These are phyloP conservation scores for Chenopodium berlandieri DNA, from an alignment of 148 eudicot genomes.

Conservation along the genomic window DNA sequence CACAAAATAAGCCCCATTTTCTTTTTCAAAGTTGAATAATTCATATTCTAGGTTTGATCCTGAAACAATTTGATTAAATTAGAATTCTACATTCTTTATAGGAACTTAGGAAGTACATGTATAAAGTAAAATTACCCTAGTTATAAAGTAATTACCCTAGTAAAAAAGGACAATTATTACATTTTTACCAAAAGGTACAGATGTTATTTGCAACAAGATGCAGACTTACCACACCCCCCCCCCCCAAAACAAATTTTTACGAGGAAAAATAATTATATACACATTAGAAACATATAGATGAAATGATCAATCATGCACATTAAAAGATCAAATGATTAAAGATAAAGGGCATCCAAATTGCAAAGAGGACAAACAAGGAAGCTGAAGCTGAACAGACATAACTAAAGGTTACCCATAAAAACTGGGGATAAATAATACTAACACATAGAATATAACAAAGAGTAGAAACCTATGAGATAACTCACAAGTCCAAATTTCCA, in stretches of 20 bases:
- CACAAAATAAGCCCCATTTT: not conserved
- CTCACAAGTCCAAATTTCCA: constrained; percentile 93
- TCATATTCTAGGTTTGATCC: not conserved
- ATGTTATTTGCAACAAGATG: not conserved
- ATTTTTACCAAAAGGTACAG: not conserved
- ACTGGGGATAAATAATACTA: constrained; percentile 16
- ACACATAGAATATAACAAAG: constrained; percentile 19
- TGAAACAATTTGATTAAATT: not conserved
- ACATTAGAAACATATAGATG: not conserved
- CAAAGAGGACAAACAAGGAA: not conserved
- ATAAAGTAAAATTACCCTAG: not conserved
- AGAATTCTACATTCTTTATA: not conserved
- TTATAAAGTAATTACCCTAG: no score
- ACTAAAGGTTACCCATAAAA: not conserved
- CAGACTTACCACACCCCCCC: not conserved
- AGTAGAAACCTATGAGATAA: constrained; percentile 79
- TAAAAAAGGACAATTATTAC: not conserved
- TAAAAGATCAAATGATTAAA: not conserved
- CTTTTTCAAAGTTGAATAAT: not conserved
- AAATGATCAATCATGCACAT: not conserved
- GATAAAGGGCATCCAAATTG: no score
- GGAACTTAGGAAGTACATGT: not conserved
- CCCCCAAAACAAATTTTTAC: not conserved
- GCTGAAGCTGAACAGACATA: not conserved
- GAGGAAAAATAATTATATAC: not conserved